Percentiles rank a stretch among this genome's conserved stretches.
phyloP scores from a whole-genome alignment of 352 stramenopile genomes.

The Phytophthora uliginosa region DNA sequence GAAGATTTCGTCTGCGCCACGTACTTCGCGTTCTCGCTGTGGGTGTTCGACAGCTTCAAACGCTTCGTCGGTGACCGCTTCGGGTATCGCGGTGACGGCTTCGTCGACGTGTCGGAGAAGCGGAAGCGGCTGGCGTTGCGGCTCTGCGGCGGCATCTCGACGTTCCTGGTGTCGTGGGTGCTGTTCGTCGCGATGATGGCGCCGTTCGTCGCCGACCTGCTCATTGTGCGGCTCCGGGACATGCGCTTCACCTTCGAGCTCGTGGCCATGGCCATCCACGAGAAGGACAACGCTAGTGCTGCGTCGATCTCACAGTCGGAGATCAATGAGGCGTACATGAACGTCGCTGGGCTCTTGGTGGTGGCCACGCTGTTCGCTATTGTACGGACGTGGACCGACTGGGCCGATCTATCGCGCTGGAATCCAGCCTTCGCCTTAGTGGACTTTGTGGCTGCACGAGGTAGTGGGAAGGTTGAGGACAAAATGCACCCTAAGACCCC shows the following conservation, averaged over 20 bases:
- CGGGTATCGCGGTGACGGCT: background rate
- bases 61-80: background rate
- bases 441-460: background rate
- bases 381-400: slow-evolving; percentile 22
- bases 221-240: slow-evolving; percentile 46
- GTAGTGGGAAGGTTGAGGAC: background rate
- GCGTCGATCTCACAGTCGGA: slow-evolving; percentile 42
- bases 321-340: slow-evolving; percentile 29
- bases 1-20: slow-evolving; percentile 52
- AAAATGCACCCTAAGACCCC: background rate
- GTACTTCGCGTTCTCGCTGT: slow-evolving; percentile 16
- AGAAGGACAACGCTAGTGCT: slow-evolving; percentile 36
- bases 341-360: slow-evolving; percentile 22
- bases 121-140: background rate
- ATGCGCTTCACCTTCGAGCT: slow-evolving; percentile 64
- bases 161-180: slow-evolving; percentile 42
- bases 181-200: slow-evolving; percentile 37
- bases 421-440: slow-evolving; percentile 26
- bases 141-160: slow-evolving; percentile 26
- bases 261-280: slow-evolving; percentile 46
- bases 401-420: slow-evolving; percentile 44
- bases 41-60: slow-evolving; percentile 21
- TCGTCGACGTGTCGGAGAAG: background rate
- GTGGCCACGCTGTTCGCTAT: slow-evolving; percentile 31
- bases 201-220: slow-evolving; percentile 45